Evolutionary conservation across 2,329 filamentous ascomycete species (phyloP).

Genomic region (Chrysoporthe austroafricana): DNA sequence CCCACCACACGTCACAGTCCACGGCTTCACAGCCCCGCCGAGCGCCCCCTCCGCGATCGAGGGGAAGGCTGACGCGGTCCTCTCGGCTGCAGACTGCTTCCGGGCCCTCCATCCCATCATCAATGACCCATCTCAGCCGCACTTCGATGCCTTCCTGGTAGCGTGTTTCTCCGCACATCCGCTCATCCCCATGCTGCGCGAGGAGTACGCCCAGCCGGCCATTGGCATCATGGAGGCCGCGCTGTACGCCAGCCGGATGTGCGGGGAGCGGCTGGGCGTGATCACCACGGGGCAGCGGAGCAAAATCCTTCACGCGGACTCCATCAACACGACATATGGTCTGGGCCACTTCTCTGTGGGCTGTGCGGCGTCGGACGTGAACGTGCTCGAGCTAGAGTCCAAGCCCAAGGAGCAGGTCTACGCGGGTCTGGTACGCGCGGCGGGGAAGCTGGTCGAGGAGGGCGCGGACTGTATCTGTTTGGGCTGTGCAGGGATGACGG

Average conservation of each 20-base stretch:
- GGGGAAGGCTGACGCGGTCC: constrained; percentile 51
- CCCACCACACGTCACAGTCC: constrained; percentile 50
- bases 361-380: constrained; percentile 42
- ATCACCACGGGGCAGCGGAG: constrained; percentile 45
- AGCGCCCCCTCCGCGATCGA: constrained; percentile 56
- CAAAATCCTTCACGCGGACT: constrained; percentile 45
- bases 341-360: constrained; percentile 47
- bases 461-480: constrained; percentile 42
- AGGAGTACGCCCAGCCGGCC: constrained; percentile 48
- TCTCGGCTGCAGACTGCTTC: constrained; percentile 52
- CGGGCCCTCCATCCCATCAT: constrained; percentile 49
- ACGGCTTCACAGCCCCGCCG: constrained; percentile 53
- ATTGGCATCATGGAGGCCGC: constrained; percentile 56
- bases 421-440: constrained; percentile 43
- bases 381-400: constrained; percentile 49
- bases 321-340: constrained; percentile 45
- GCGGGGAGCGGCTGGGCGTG: constrained; percentile 51
- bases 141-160: constrained; percentile 52
- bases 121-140: constrained; percentile 13
- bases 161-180: constrained; percentile 54
- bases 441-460: constrained; percentile 42
- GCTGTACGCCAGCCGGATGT: constrained; percentile 52
- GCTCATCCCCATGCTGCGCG: constrained; percentile 49
- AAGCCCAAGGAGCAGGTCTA: constrained; percentile 44
- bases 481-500: constrained; percentile 55